Conservation (phyloP, 495 filamentous ascomycete species). For the Daldinia loculata region DNA sequence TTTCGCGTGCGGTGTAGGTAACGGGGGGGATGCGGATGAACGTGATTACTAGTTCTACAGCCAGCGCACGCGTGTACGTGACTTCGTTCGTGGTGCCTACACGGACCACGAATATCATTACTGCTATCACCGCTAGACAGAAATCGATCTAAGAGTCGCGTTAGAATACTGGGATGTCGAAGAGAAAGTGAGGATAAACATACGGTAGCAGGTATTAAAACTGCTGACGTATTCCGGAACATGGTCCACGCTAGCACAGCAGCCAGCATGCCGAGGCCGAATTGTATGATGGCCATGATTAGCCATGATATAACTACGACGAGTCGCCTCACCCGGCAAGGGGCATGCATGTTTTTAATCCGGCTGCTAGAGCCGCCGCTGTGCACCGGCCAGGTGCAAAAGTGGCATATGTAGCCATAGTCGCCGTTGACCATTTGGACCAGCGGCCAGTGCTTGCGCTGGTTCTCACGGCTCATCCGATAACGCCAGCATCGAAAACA, state of each 20-base stretch:
- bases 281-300: slow-evolving; percentile 46
- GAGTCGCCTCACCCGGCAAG: slow-evolving; percentile 41
- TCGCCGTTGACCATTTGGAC: slow-evolving; percentile 43
- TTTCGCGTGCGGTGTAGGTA: slow-evolving; percentile 45
- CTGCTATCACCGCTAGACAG: slow-evolving; percentile 41
- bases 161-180: slow-evolving; percentile 12
- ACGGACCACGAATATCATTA: slow-evolving; percentile 41
- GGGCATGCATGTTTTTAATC: slow-evolving; percentile 43
- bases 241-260: slow-evolving; percentile 46
- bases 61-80: slow-evolving; percentile 43
- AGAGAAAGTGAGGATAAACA: slow-evolving; percentile 9
- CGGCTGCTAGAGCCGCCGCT: slow-evolving; percentile 33
- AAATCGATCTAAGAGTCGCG: slow-evolving; percentile 43
- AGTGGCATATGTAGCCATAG: slow-evolving; percentile 47
- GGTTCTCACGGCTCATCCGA: slow-evolving; percentile 36
- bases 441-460: slow-evolving; percentile 45
- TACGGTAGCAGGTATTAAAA: slow-evolving; percentile 46
- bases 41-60: slow-evolving; percentile 42
- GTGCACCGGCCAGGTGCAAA: slow-evolving; percentile 47
- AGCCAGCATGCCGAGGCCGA: slow-evolving; percentile 45
- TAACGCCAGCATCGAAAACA: slow-evolving; percentile 47
- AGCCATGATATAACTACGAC: slow-evolving; percentile 43
- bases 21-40: slow-evolving; percentile 46
- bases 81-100: slow-evolving; percentile 41
- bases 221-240: slow-evolving; percentile 34